Evolutionary conservation across 805 yeast genomes (phyloP), one percentile per base, ranked within the genome.

Genomic region (Komagataella phaffii): DNA sequence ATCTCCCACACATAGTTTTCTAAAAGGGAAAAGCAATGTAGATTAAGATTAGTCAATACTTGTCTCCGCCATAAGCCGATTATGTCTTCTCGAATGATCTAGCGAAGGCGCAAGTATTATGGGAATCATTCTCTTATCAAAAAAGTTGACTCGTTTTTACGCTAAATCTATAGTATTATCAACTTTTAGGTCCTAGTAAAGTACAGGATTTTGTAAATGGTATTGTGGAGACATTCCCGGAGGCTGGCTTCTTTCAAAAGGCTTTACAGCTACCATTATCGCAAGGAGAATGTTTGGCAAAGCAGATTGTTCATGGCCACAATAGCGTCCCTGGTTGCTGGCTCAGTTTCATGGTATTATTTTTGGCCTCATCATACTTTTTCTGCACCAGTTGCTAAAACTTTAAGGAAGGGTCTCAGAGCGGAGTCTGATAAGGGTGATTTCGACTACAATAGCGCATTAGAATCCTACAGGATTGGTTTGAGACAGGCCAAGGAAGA

Each of bases 341-440:
- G 57, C 3, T 53, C 49, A 7, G 44, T 54, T 6, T 48, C 64
- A 6, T 73, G 70, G 59, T 68, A 69, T 64, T 55, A 71, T 53
- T 77, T 71, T 62, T 81, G 85, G 83, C 87, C 88, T 3, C 77
- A 77, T 53, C 85, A 81, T 58, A 79, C 84, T 2, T 82, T 80
- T 58, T 87, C 93, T 0, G 65, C 72, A 1, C 65, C 78, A 6
- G 95, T 88, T 8, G 93, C 96, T 23, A 77, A 73, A 51, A 71
- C 77, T 23, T 67, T 91, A 55, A 72, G 96, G 45, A 77, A 81
- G 58, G 97, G 85, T 0, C 69, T 90, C 5, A 80, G 90, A 85
- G 90, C 91, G 2, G 96, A 91, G 63, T 74, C 84, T 48, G 84
- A 82, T 49, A 81, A 80, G 58, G 83, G 71, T 14, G 76, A 77